Evolutionary conservation across 257 asterid species (phyloP).

Genomic region (Handroanthus guayacan): DNA sequence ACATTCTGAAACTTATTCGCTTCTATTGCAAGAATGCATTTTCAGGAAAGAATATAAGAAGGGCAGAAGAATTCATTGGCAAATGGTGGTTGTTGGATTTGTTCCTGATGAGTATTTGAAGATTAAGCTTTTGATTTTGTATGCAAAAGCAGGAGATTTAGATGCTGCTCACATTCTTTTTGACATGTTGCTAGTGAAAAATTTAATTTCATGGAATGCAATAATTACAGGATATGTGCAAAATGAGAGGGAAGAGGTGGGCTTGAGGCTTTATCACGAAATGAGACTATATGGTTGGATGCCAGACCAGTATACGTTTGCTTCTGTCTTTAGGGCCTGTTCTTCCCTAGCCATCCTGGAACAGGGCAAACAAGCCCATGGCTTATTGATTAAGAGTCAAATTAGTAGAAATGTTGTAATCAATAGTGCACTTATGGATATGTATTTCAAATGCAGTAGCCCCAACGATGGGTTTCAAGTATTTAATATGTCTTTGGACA

Average conservation of each 20-base stretch:
- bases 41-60: conserved; percentile 65
- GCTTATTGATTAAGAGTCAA: conserved; percentile 70
- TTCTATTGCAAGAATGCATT: conserved; percentile 90
- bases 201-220: conserved; percentile 82
- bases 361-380: conserved; percentile 89
- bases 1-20: conserved; percentile 70
- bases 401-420: conserved; percentile 68
- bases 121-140: conserved; percentile 78
- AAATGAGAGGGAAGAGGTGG: conserved; percentile 74
- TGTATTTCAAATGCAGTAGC: conserved; percentile 97
- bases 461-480: conserved; percentile 70
- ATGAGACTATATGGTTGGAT: conserved; percentile 71
- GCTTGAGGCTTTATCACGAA: conserved; percentile 65
- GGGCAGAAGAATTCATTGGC: conserved; percentile 92
- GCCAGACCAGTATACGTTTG: conserved; percentile 90
- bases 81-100: conserved; percentile 77
- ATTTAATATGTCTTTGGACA: conserved; percentile 66
- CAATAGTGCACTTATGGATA: conserved; percentile 86
- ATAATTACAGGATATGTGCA: conserved; percentile 88
- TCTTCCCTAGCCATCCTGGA: conserved; percentile 84
- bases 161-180: conserved; percentile 64
- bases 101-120: conserved; percentile 71
- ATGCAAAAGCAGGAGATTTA: conserved; percentile 83
- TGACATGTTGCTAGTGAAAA: conserved; percentile 54
- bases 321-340: conserved; percentile 91